Percentiles rank a stretch among this genome's conserved stretches.
Evolutionary conservation across 768 basidiomycete species (phyloP).

Genomic region (Tylopilus intermedius): DNA sequence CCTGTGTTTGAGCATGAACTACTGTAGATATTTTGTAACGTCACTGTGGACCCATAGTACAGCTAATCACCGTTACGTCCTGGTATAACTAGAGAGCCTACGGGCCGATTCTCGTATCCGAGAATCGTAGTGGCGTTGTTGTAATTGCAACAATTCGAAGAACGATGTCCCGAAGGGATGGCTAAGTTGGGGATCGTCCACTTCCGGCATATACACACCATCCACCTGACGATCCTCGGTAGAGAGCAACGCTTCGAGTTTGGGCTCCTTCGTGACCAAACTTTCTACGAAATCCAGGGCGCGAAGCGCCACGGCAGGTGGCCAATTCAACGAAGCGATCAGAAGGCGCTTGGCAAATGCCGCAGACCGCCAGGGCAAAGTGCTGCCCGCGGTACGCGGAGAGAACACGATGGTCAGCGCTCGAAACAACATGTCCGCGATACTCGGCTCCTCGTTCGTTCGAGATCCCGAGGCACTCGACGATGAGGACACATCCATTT

Average conservation of each 20-base stretch:
- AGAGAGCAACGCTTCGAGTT: constrained; percentile 77
- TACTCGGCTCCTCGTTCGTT: constrained; percentile 30
- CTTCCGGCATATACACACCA: constrained; percentile 78
- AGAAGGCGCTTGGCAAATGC: constrained; percentile 94
- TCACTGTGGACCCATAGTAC: constrained; percentile 25
- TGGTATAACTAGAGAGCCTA: constrained; percentile 46
- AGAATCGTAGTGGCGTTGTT: constrained; percentile 57
- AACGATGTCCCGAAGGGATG: constrained; percentile 81
- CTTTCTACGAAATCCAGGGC: constrained; percentile 68
- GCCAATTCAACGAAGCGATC: constrained; percentile 75
- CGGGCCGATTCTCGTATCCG: constrained; percentile 63
- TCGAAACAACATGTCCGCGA: constrained; percentile 78
- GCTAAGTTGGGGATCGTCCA: constrained; percentile 84
- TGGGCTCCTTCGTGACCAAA: constrained; percentile 71
- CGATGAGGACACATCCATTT: constrained; percentile 52
- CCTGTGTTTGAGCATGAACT: constrained; percentile 17
- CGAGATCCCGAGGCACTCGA: constrained; percentile 19
- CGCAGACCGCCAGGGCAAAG: constrained; percentile 72
- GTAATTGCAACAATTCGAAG: constrained; percentile 75
- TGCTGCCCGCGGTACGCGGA: constrained; percentile 52
- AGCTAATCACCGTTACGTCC: constrained; percentile 31
- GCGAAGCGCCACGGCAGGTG: constrained; percentile 58
- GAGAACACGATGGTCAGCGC: constrained; percentile 80
- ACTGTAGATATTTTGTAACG: constrained; percentile 33
- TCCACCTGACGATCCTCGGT: constrained; percentile 83